These are phyloP conservation scores for Zygoascus meyerae DNA, from an alignment of 1,139 yeast genomes.

Conservation along the genomic window DNA sequence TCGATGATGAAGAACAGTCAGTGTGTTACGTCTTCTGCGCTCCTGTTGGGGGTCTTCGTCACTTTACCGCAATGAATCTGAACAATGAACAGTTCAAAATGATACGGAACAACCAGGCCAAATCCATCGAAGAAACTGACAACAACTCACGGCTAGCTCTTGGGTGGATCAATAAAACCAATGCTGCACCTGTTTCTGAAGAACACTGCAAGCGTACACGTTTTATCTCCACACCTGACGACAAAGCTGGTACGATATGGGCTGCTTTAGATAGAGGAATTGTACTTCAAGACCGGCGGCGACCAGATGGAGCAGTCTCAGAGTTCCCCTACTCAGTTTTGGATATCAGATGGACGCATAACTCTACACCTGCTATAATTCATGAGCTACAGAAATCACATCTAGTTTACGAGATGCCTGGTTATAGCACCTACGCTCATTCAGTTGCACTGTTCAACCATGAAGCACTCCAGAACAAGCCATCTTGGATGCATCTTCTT, in stretches of 20 bases:
- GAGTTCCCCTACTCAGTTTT: constrained; percentile 45
- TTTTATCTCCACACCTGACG: constrained; percentile 21
- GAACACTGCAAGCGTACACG: constrained; percentile 29
- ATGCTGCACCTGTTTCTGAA: constrained; percentile 27
- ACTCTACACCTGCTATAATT: constrained; percentile 35
- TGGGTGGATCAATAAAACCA: constrained; percentile 34
- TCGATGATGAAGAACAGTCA: constrained; percentile 11
- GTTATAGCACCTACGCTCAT: constrained; percentile 35
- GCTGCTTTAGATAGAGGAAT: constrained; percentile 44
- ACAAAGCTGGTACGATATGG: constrained; percentile 29
- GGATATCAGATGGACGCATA: constrained; percentile 42
- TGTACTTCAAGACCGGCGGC: constrained; percentile 24
- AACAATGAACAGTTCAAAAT: constrained; percentile 28
- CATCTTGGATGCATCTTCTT: constrained; percentile 33
- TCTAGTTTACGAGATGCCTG: constrained; percentile 33
- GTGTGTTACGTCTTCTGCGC: constrained; percentile 35
- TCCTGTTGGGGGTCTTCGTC: constrained; percentile 49
- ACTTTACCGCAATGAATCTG: constrained; percentile 38
- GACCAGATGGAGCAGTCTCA: constrained; percentile 10
- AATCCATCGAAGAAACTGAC: constrained; percentile 18
- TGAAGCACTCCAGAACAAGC: constrained; percentile 29
- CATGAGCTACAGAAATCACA: constrained; percentile 36
- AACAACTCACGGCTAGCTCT: constrained; percentile 33
- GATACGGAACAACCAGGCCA: constrained; percentile 24
- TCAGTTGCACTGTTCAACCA: constrained; percentile 28